Base-by-base conservation (phyloP, 306 rosid species). In the Sicyos baderoa region DNA sequence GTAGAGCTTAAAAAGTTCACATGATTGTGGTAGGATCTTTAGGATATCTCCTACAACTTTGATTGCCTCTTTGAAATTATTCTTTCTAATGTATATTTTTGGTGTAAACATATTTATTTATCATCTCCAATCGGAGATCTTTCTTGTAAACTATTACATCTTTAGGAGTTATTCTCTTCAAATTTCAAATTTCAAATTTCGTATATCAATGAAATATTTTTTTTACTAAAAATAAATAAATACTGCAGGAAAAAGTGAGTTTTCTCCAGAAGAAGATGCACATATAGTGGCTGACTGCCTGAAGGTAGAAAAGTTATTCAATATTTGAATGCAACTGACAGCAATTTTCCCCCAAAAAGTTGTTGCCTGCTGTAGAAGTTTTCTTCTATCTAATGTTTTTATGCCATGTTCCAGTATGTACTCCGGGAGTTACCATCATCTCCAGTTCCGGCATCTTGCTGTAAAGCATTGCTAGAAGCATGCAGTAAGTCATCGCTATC, bases 381-480 rank as follows among this genome's bases (percentile, higher is more conserved):
- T 72, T 74, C 72, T 72, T 45, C 35, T 55, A 10, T 66, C 68
- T 74, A 60, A 61, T 75, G 51, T 66, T 54, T 68, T 77, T 45
- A 12, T 75, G 56, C 62, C 52, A 72, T 65, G 72, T 55, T 81
- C 51, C 83, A 94, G 99, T 81, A 88, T 74, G 88, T 90, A 54
- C 72, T 94, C 74, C 91, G 99, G 47, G 95, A 80, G 82, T 84
- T 94, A 86, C 97, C 97, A 27, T 94, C 99, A 69, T 86, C 97
- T 83, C 99, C 97, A 0, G 92, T 94, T 56, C 99, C 99, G 17
- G 99, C 97, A 75, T 94, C 99, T 78, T 94, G 99, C 80, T 94
- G 99, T 76, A 88, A 88, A 29, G 99, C 99, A 59, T 86, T 94
- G 22, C 82, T 90, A 73, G 95, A 88, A 74, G 86, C 97, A 74